Evolutionary conservation across 805 yeast species (phyloP).

Genomic region (Maudiozyma bulderi): DNA sequence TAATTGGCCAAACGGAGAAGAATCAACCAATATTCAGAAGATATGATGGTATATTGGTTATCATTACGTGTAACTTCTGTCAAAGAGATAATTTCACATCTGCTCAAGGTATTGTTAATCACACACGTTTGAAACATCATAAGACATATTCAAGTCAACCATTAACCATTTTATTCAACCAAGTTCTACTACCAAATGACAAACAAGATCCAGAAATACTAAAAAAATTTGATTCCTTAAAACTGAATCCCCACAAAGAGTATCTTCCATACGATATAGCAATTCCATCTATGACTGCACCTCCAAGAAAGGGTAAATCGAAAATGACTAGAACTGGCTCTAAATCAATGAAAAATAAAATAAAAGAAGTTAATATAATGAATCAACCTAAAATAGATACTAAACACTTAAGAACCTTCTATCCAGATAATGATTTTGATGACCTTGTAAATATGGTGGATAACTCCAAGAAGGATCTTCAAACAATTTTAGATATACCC

Average conservation of each 20-base stretch:
- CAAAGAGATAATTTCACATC: conserved; percentile 60
- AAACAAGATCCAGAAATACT: conserved; percentile 21
- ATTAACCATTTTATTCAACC: conserved; percentile 60
- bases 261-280: conserved; percentile 24
- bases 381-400: not conserved
- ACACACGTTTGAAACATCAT: conserved; percentile 65
- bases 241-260: conserved; percentile 18
- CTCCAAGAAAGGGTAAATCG: not conserved
- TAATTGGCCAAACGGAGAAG: conserved; percentile 31
- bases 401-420: conserved; percentile 19
- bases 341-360: not conserved
- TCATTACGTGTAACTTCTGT: conserved; percentile 61
- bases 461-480: conserved; percentile 22
- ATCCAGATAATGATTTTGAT: conserved; percentile 20
- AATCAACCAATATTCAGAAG: conserved; percentile 49
- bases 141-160: conserved; percentile 63
- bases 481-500: conserved; percentile 13
- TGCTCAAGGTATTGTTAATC: conserved; percentile 75
- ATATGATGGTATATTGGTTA: conserved; percentile 62
- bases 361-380: not conserved
- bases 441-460: conserved; percentile 23
- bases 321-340: not conserved
- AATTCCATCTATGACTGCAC: conserved; percentile 10
- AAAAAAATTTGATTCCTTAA: conserved; percentile 19
- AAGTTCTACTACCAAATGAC: conserved; percentile 36